phyloP scores from a whole-genome alignment of 768 basidiomycete genomes.

The Boletus rubroflammeus region DNA sequence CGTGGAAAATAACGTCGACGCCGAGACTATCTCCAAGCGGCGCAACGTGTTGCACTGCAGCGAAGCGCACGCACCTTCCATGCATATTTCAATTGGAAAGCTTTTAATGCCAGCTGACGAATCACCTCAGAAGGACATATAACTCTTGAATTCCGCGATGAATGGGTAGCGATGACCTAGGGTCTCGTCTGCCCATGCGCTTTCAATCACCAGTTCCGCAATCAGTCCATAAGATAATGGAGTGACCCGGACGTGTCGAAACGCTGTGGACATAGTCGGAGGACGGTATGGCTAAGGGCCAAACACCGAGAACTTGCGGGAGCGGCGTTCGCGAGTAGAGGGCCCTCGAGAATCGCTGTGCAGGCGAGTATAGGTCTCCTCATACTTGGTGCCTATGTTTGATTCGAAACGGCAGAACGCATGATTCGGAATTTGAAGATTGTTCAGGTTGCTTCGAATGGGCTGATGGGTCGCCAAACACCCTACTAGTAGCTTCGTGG shows the following conservation, averaged over 20 bases:
- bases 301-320: background rate
- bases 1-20: background rate
- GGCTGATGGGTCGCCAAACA: background rate
- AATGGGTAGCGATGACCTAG: background rate
- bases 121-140: background rate
- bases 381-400: background rate
- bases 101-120: background rate
- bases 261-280: background rate
- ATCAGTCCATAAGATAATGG: background rate
- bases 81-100: background rate
- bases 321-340: conserved; percentile 5
- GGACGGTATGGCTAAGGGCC: background rate
- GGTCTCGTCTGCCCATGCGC: background rate
- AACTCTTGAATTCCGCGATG: background rate
- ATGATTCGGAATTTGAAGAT: background rate
- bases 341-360: background rate
- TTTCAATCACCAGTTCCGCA: background rate
- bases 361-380: conserved; percentile 10
- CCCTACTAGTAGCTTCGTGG: too few species aligned
- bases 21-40: background rate
- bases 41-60: background rate
- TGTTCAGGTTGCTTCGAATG: background rate
- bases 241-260: background rate
- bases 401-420: background rate
- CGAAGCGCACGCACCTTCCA: background rate